Conservation (phyloP, 208 protist species). For the Tritrichomonas musculus region DNA sequence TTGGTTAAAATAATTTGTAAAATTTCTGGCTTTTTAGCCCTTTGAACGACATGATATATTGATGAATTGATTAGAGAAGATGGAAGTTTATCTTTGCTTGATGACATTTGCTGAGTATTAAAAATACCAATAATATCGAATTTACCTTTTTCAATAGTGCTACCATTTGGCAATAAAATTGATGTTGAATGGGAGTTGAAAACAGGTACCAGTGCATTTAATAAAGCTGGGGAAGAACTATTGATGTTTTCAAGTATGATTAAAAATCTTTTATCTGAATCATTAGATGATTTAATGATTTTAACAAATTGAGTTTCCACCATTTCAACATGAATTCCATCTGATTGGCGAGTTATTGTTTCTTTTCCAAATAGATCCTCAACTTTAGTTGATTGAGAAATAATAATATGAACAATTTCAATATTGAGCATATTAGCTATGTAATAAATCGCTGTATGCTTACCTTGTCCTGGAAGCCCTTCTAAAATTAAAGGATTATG, state of each 20-base stretch:
- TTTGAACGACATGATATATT: too few relatives aligned
- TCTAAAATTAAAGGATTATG: neutral
- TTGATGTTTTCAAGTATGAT: neutral
- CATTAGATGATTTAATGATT: neutral
- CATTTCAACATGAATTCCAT: neutral
- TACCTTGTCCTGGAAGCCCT: neutral
- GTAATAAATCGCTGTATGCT: neutral
- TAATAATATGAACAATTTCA: neutral
- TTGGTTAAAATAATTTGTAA: too few relatives aligned
- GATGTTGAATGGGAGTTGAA: neutral
- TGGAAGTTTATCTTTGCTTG: too few relatives aligned
- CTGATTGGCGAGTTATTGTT: neutral
- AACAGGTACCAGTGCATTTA: neutral
- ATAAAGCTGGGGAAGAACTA: neutral
- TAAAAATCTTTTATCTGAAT: neutral
- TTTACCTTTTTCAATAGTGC: neutral
- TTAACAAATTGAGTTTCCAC: neutral
- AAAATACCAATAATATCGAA: neutral
- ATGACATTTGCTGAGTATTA: too few relatives aligned
- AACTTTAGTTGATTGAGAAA: neutral
- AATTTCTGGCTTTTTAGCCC: too few relatives aligned
- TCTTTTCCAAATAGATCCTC: neutral
- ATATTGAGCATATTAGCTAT: neutral
- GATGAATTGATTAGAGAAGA: too few relatives aligned
- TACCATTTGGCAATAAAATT: neutral